Base-by-base conservation (phyloP, 441 rosid species). In the Lepidium campestre region DNA sequence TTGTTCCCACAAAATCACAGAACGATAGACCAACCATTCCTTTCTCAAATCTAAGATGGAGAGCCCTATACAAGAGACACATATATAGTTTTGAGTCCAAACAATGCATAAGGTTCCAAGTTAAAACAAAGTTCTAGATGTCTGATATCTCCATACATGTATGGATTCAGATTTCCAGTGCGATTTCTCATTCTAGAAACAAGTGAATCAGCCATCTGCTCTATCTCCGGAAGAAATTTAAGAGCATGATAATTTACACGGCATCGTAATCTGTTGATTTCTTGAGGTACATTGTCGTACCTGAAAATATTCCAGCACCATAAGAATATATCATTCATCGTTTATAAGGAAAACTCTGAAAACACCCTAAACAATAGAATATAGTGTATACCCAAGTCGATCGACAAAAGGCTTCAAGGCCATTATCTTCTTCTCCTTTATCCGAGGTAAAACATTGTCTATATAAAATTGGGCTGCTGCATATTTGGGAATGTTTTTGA, bases 21-120 rank as follows among this genome's bases (percentile, higher is more conserved):
- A 94, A 94, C 0, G 99, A 94, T 66, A 94, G 70, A 48, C 99
- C 98, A 32, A 89, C 99, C 99, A 94, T 94, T 49, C 99, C 99
- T 76, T 94, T 94, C 83, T 94, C 99, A 75, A 94, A 94, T 80
- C 99, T 86, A 77, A 94, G 99, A 82, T 94, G 99, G 67, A 94
- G 89, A 35, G 98, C 98, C 99, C 99, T 94, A 80, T 68, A 60
- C 47, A 57, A 77, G 59, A 58, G 7, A 63, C 6, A 65, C 0
- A 0, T 8, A 74, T 57, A 32, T 66, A 18, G 10, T 15, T 47
- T 18, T 45, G 64, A 75, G 65, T 62, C n/a, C 1, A 32, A 32
- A 40, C 1, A 29, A 44, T 44, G 70, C 57, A 47, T 41, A 14
- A 23, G 7, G 36, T 63, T 31, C 15, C 15, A 15, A 37, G 62